These are phyloP conservation scores for Neoboletus brunneissimus DNA, from an alignment of 768 basidiomycete species.

Conservation along the genomic window DNA sequence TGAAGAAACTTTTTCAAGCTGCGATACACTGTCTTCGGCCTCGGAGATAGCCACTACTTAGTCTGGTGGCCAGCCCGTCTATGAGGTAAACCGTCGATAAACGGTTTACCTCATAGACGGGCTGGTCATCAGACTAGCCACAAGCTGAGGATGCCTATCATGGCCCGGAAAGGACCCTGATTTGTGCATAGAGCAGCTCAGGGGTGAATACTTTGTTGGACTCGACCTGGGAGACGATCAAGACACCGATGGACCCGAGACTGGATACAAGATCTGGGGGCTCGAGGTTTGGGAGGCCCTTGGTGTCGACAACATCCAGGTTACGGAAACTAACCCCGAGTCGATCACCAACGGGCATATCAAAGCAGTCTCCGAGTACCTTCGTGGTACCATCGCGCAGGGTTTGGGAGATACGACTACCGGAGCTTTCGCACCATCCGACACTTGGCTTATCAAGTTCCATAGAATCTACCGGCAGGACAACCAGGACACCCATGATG, in stretches of 20 bases:
- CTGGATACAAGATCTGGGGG: constrained; percentile 96
- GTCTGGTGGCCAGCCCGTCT: no score
- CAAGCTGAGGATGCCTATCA: constrained; percentile 55
- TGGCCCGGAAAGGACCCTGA: constrained; percentile 89
- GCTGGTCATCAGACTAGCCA: no score
- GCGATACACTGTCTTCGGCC: no score
- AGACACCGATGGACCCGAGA: constrained; percentile 94
- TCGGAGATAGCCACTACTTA: no score
- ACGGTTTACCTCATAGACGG: no score
- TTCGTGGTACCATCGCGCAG: constrained; percentile 93
- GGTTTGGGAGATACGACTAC: constrained; percentile 83
- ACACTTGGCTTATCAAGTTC: constrained; percentile 97
- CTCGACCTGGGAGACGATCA: constrained; percentile 94
- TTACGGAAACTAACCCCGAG: constrained; percentile 93
- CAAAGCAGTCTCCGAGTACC: constrained; percentile 91
- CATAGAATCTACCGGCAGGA: constrained; percentile 96
- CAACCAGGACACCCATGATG: constrained; percentile 96
- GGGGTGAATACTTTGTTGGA: constrained; percentile 68
- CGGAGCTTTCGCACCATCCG: constrained; percentile 88
- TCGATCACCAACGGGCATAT: constrained; percentile 42
- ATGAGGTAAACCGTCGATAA: no score
- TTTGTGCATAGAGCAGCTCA: constrained; percentile 70
- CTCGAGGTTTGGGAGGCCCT: constrained; percentile 89
- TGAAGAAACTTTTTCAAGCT: no score
- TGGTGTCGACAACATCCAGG: constrained; percentile 75